Evolutionary conservation across 2,329 filamentous ascomycete species (phyloP).

Genomic region (Rosellinia necatrix): DNA sequence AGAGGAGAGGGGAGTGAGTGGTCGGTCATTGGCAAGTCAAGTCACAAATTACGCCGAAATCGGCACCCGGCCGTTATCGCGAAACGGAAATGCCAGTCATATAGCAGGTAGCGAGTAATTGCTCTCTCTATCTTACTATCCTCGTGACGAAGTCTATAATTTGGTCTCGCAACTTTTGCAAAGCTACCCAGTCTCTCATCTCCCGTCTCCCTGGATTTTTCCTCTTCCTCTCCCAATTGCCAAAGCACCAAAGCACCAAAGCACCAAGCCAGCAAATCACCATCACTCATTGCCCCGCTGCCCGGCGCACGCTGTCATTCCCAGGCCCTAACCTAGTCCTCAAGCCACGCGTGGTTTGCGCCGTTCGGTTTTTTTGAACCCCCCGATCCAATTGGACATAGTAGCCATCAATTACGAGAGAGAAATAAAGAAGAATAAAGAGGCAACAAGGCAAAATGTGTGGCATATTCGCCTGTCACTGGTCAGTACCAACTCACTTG

Average conservation of each 20-base stretch:
- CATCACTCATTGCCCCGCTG: no score
- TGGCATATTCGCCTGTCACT: slow-evolving; percentile 95
- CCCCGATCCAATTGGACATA: not conserved
- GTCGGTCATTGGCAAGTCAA: slow-evolving; percentile 12
- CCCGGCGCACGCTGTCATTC: not conserved
- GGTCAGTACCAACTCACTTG: slow-evolving; percentile 58
- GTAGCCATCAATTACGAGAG: not conserved
- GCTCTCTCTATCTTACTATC: not conserved
- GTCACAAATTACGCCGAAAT: slow-evolving; percentile 28
- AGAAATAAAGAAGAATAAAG: not conserved
- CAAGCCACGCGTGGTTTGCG: no score
- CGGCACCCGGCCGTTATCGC: slow-evolving; percentile 24
- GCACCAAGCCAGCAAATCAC: no score
- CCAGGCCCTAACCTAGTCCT: no score
- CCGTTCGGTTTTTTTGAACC: no score
- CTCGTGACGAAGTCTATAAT: not conserved
- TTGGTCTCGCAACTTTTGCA: not conserved
- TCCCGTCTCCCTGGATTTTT: no score
- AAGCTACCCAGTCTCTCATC: not conserved
- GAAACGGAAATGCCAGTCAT: slow-evolving; percentile 24
- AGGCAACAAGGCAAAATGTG: slow-evolving; percentile 68
- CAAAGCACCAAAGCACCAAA: no score
- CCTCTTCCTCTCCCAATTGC: not conserved
- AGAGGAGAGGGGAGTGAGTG: no score
- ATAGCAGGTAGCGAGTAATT: slow-evolving; percentile 5